phyloP scores from a whole-genome alignment of 345 rosid species.

The Heritiera littoralis region DNA sequence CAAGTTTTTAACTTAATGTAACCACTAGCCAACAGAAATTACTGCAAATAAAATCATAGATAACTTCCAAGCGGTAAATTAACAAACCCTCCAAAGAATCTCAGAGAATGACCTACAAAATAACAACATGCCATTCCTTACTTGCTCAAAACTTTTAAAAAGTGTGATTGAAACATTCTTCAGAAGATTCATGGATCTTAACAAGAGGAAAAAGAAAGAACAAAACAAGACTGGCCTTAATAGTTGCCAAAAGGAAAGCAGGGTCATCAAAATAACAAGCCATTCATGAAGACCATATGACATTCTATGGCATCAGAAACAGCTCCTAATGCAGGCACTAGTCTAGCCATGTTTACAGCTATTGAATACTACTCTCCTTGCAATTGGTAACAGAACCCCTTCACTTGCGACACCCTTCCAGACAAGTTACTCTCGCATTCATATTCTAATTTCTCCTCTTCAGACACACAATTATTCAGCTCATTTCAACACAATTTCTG shows the following conservation, averaged over 20 bases:
- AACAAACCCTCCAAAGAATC: not conserved
- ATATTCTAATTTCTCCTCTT: not conserved
- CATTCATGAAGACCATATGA: not conserved
- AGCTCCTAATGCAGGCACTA: not conserved
- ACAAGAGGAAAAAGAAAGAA: not conserved
- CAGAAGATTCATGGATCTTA: not conserved
- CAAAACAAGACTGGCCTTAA: not conserved
- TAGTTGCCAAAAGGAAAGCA: not conserved
- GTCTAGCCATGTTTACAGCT: not conserved
- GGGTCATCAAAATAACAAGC: not conserved
- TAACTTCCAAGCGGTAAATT: not conserved
- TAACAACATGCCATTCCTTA: not conserved
- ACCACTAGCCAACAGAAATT: not conserved
- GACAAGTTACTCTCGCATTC: not conserved
- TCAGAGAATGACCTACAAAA: not conserved
- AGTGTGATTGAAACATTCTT: not conserved
- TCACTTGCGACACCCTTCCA: not conserved
- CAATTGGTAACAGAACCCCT: not conserved
- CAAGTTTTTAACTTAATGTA: not conserved
- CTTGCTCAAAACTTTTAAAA: not conserved
- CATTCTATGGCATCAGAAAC: not conserved
- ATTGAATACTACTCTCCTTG: not conserved
- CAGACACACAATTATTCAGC: not conserved
- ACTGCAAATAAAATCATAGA: not conserved
- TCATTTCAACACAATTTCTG: not conserved